phyloP scores from a whole-genome alignment of 2,329 filamentous ascomycete genomes.

The Pestalotiopsis sp. region DNA sequence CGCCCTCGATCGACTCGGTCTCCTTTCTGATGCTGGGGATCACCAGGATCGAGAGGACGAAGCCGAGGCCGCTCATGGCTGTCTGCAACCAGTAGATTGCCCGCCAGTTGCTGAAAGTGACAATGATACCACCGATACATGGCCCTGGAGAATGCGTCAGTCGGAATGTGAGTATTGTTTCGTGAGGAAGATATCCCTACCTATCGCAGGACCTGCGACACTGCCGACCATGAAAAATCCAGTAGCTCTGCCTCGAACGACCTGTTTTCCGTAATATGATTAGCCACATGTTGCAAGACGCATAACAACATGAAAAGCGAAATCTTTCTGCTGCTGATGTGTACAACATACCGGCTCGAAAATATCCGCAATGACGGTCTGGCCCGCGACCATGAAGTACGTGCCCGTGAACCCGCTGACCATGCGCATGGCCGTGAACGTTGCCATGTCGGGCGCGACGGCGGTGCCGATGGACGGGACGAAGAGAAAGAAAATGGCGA shows the following conservation, averaged over 20 bases:
- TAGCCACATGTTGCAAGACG: not conserved
- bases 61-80: conserved; percentile 29
- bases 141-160: conserved; percentile 22
- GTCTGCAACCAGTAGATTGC: conserved; percentile 35
- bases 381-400: conserved; percentile 40
- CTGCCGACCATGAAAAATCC: conserved; percentile 45
- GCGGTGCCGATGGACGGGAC: conserved; percentile 35
- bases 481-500: conserved; percentile 34
- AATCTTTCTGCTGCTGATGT: too few relatives aligned
- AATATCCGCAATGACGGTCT: conserved; percentile 40
- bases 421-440: conserved; percentile 38
- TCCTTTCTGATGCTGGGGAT: conserved; percentile 18
- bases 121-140: conserved; percentile 32
- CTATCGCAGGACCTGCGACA: conserved; percentile 43
- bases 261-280: not conserved
- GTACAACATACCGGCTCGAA: conserved; percentile 33
- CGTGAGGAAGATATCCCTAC: conserved; percentile 22
- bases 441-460: conserved; percentile 29
- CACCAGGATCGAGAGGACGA: conserved; percentile 30
- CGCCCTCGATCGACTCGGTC: not conserved
- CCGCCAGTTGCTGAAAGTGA: conserved; percentile 31
- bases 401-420: conserved; percentile 38
- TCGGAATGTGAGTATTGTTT: not conserved
- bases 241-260: conserved; percentile 29
- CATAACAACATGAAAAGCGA: not conserved